Base-by-base conservation (phyloP, 108 stramenopile genomes). In the Nitzschia sp. region DNA sequence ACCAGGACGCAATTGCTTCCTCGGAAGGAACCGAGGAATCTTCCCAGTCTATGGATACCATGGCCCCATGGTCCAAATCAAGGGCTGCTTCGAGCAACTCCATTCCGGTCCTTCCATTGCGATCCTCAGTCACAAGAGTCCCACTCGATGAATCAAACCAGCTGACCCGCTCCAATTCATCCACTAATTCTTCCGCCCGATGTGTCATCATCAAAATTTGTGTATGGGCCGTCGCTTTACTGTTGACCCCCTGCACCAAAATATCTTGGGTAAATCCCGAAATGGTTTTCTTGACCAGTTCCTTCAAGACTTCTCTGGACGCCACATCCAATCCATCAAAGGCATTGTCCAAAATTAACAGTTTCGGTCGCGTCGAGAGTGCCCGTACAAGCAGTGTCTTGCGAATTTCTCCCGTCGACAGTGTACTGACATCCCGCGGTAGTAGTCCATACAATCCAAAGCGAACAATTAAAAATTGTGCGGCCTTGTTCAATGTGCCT, bases 341-440 rank as follows among this genome's bases (percentile, higher is more conserved):
- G 28, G 88, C 85, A 75, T 93, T 90, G 73, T 93, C 92, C 18
- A 93, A 57, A 35, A 93, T 30, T 59, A 93, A 59, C 33, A 93
- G 54, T 38, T 58, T 46, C 1, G 92, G 92, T 33, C 72, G 70
- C 0, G 46, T 46, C 2, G 85, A 78, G 42, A 93, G 60, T 0
- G 89, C 88, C 32, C 84, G 59, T 0, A 89, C 85, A 25, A 93
- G 59, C 4, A 93, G 61, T 9, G 89, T 86, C 55, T 90, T 90
- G 8, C 89, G 87, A 67, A 93, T 90, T 67, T 93, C 84, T 45
- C 92, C 89, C 28, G 89, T 93, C 65, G 75, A 78, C 1, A 93
- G 60, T 5, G 88, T 85, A 36, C 58, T 25, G 25, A 93, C 82
- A n/a, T 38, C 33, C 56, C 87, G 73, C 45, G 71, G 76, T 23